These are phyloP conservation scores for Daldinia sp. DNA, from an alignment of 2,329 filamentous ascomycete species.

Conservation along the genomic window DNA sequence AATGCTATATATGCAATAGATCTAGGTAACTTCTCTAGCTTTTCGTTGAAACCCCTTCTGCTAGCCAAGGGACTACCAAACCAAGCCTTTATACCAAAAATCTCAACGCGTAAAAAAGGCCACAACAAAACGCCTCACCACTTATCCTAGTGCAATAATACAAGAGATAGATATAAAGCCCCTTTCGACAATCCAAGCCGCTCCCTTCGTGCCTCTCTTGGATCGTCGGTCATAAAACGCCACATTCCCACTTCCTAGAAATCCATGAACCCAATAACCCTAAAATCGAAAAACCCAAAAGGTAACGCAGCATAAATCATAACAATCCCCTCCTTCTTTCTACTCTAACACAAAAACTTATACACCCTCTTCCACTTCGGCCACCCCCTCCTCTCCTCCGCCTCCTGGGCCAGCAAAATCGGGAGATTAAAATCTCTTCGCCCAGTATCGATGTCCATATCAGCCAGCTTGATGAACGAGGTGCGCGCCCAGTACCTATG, in stretches of 20 bases:
- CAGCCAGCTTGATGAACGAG: conserved; percentile 71
- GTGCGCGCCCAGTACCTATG: conserved; percentile 85
- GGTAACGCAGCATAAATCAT: conserved; percentile 2
- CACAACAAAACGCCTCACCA: neutral
- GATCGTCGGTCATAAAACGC: neutral
- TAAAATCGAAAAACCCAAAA: neutral
- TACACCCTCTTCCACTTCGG: conserved; percentile 82
- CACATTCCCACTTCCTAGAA: neutral
- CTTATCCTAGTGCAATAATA: neutral
- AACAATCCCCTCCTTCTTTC: neutral
- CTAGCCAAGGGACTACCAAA: neutral
- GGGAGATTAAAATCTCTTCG: conserved; percentile 86
- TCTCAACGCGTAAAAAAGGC: neutral
- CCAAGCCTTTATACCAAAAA: neutral
- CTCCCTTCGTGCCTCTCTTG: neutral
- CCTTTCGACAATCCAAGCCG: neutral
- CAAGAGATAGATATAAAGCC: neutral
- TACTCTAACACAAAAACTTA: conserved; percentile 74
- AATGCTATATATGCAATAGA: neutral
- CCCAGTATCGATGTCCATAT: conserved; percentile 91
- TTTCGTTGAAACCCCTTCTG: neutral
- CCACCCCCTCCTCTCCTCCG: conserved; percentile 78
- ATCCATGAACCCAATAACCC: neutral
- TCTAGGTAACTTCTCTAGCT: neutral
- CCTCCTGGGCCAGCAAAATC: conserved; percentile 82